These are phyloP conservation scores for Centella asiatica DNA, from an alignment of 129 eudicot species.

Conservation along the genomic window DNA sequence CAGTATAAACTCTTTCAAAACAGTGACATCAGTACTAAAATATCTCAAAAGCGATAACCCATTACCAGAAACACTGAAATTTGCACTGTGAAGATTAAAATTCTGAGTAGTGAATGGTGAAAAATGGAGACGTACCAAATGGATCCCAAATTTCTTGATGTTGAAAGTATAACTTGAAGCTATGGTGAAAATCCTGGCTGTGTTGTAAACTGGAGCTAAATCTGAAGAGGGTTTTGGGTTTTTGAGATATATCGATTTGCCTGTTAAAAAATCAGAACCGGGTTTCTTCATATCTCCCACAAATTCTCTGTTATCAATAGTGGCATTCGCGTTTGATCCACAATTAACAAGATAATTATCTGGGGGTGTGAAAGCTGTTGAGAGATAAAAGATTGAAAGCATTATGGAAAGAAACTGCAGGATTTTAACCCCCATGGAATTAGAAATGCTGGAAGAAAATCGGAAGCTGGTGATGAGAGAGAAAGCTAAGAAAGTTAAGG, in stretches of 20 bases:
- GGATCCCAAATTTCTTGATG: constrained; percentile 50
- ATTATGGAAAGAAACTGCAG: constrained; percentile 20
- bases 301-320: constrained; percentile 48
- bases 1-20: constrained; percentile 49
- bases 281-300: constrained; percentile 39
- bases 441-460: neutral
- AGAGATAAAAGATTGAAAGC: constrained; percentile 17
- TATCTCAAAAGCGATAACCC: constrained; percentile 42
- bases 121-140: constrained; percentile 82
- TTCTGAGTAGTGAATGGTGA: constrained; percentile 43
- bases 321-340: constrained; percentile 46
- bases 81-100: constrained; percentile 39
- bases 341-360: constrained; percentile 74
- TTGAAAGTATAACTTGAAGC: constrained; percentile 40
- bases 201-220: constrained; percentile 36
- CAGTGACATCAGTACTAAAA: constrained; percentile 29
- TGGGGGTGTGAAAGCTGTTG: constrained; percentile 54
- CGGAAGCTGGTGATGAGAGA: neutral
- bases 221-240: constrained; percentile 31
- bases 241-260: constrained; percentile 31
- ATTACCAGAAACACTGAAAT: constrained; percentile 58
- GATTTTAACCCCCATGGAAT: constrained; percentile 25
- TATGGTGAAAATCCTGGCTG: constrained; percentile 61
- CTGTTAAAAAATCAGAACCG: constrained; percentile 35
- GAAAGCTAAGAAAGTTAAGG: neutral